These are phyloP conservation scores for Eucalyptus sideroxylon DNA, from an alignment of 345 rosid species.

Conservation along the genomic window DNA sequence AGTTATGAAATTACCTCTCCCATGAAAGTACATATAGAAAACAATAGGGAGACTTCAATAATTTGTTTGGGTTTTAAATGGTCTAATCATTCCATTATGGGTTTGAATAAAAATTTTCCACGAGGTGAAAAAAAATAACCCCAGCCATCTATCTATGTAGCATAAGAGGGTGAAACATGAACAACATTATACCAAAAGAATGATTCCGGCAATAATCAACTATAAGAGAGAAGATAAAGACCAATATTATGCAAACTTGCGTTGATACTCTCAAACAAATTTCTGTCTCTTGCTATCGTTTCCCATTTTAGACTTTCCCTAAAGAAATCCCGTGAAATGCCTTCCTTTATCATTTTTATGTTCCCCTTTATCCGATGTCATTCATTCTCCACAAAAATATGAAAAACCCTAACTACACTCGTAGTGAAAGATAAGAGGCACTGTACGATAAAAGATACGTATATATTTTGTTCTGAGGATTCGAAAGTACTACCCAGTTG, in stretches of 20 bases:
- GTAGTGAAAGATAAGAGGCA: accelerated
- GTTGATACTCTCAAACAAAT: background rate
- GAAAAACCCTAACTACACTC: background rate
- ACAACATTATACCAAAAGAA: background rate
- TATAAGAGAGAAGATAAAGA: background rate
- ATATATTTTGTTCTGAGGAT: background rate
- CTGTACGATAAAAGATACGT: background rate
- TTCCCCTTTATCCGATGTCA: background rate
- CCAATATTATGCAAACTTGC: background rate
- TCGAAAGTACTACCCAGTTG: accelerated
- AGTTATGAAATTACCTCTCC: background rate
- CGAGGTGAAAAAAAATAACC: background rate
- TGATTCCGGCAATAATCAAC: background rate
- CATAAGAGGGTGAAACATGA: background rate
- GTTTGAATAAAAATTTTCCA: background rate
- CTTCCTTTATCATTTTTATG: background rate
- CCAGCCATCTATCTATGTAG: background rate
- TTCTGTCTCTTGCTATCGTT: background rate
- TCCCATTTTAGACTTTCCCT: background rate
- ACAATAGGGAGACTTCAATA: background rate
- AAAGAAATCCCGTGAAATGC: background rate
- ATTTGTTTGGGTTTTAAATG: background rate
- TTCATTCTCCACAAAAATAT: background rate
- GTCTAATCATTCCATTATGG: background rate
- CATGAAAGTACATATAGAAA: background rate